Evolutionary conservation across 2,329 filamentous ascomycete genomes (phyloP).

Genomic region (Dactylellina parvicollis): DNA sequence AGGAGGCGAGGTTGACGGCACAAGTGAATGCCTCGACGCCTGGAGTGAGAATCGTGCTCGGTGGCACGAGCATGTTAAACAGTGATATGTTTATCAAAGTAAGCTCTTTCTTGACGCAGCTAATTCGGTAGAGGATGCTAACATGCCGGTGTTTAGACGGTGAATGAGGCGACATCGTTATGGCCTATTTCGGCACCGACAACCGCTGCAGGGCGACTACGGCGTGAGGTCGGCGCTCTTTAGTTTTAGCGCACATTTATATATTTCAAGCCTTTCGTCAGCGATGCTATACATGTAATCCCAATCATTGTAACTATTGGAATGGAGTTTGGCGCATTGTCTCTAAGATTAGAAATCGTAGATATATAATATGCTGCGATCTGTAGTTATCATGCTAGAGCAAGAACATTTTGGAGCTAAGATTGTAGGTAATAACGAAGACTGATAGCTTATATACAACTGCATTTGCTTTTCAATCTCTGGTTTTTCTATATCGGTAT

Average conservation of each 20-base stretch:
- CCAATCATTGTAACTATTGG: conserved; percentile 25
- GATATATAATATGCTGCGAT: no score
- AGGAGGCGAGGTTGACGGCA: conserved; percentile 96
- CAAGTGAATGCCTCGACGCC: conserved; percentile 90
- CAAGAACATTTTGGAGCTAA: no score
- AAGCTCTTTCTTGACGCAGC: conserved; percentile 4
- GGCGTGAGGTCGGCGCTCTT: conserved; percentile 41
- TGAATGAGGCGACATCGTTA: conserved; percentile 47
- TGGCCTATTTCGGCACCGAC: conserved; percentile 47
- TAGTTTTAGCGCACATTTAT: conserved; percentile 5
- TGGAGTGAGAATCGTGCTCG: conserved; percentile 86
- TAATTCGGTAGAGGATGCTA: neutral
- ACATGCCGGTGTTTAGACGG: conserved; percentile 16
- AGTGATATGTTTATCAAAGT: conserved; percentile 81
- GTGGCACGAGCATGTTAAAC: conserved; percentile 88
- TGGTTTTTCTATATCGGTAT: no score
- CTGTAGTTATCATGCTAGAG: no score
- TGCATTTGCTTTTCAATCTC: neutral
- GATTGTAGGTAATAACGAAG: no score
- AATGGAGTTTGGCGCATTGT: conserved; percentile 40
- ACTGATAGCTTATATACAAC: no score
- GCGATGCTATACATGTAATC: conserved; percentile 24
- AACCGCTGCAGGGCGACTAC: conserved; percentile 27
- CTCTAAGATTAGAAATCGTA: neutral
- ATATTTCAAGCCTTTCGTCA: conserved; percentile 14